Percentiles rank a stretch among this genome's conserved stretches.
phyloP scores from a whole-genome alignment of 768 basidiomycete species.

The Rickenella mellea region DNA sequence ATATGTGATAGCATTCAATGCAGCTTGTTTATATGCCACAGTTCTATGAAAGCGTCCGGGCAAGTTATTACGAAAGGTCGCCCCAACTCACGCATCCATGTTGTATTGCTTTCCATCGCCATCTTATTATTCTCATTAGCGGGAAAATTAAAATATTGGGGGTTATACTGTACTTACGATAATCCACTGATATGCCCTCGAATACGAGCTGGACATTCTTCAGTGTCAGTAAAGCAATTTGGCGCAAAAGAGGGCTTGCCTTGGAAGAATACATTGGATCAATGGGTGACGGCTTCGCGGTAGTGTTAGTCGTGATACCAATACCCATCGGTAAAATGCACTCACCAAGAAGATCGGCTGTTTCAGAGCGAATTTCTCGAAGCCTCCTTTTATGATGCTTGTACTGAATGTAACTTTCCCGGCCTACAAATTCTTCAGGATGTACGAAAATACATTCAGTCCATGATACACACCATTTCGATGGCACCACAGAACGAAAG shows the following conservation, averaged over 20 bases:
- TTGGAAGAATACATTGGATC: slow-evolving; percentile 71
- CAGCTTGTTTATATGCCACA: slow-evolving; percentile 75
- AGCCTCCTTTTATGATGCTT: slow-evolving; percentile 64
- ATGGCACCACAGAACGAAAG: slow-evolving; percentile 72
- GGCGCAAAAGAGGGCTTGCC: slow-evolving; percentile 17
- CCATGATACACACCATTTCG: slow-evolving; percentile 43
- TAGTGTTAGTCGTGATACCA: neutral
- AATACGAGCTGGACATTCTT: slow-evolving; percentile 44
- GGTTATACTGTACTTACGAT: slow-evolving; percentile 34
- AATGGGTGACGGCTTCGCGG: slow-evolving; percentile 53
- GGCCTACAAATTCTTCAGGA: slow-evolving; percentile 26
- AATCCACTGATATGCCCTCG: slow-evolving; percentile 66
- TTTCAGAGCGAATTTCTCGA: slow-evolving; percentile 65
- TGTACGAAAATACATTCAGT: neutral
- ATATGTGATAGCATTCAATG: slow-evolving; percentile 67
- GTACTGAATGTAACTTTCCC: slow-evolving; percentile 66
- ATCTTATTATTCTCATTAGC: slow-evolving; percentile 25
- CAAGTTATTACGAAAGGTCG: neutral
- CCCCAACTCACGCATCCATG: slow-evolving; percentile 56
- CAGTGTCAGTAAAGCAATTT: neutral
- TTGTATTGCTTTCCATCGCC: slow-evolving; percentile 68
- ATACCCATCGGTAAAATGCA: neutral
- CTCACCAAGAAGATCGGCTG: slow-evolving; percentile 67
- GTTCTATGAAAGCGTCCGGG: slow-evolving; percentile 28
- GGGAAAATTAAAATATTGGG: neutral